phyloP scores from a whole-genome alignment of 2,329 filamentous ascomycete species.

The Aspergillus sp. region DNA sequence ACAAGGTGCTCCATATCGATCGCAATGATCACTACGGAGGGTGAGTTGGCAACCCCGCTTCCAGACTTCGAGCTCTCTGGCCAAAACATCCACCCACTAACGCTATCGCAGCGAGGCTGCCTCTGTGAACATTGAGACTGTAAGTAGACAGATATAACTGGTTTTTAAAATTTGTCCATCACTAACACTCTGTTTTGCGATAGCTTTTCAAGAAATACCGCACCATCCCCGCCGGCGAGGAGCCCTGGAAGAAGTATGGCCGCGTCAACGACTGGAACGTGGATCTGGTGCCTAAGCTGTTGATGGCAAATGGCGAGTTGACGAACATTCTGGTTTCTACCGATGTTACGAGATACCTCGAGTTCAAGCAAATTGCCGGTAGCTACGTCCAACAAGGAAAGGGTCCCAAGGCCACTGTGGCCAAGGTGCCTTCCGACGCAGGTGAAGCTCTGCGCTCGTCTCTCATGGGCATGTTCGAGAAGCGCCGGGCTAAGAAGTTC shows the following conservation, averaged over 20 bases:
- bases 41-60: conserved; percentile 54
- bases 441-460: conserved; percentile 87
- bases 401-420: conserved; percentile 81
- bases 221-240: conserved; percentile 73
- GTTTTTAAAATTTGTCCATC: conserved; percentile 18
- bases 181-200: conserved; percentile 27
- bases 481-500: conserved; percentile 94
- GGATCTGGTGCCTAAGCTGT: conserved; percentile 94
- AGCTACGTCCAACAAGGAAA: conserved; percentile 92
- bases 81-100: conserved; percentile 22
- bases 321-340: conserved; percentile 98
- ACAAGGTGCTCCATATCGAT: conserved; percentile 99
- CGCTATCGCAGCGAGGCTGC: conserved; percentile 72
- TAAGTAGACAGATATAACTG: conserved; percentile 44
- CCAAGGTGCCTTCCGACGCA: conserved; percentile 94
- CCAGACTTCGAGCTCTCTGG: conserved; percentile 12
- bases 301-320: conserved; percentile 97
- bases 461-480: conserved; percentile 97
- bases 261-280: conserved; percentile 99
- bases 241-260: conserved; percentile 98
- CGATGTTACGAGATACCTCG: conserved; percentile 83
- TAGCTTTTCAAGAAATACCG: conserved; percentile 97
- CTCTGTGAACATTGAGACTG: conserved; percentile 93
- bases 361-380: conserved; percentile 92
- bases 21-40: conserved; percentile 98